Base-by-base conservation (phyloP, 345 rosid species). In the Pistacia vera region DNA sequence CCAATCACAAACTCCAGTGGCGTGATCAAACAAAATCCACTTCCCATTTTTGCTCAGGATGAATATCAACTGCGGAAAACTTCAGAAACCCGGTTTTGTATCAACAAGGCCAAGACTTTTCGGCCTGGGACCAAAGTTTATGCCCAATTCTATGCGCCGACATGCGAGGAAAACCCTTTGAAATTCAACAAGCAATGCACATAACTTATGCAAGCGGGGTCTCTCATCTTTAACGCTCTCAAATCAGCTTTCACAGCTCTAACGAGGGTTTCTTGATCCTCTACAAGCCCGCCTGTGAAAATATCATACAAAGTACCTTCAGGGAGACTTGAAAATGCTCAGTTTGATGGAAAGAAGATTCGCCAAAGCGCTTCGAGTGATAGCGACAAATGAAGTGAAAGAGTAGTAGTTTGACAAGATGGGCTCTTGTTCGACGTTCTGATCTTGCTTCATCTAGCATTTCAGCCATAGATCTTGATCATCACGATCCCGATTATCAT, bases 21-120 rank as follows among this genome's bases (percentile, higher is more conserved):
- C 98, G 51, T 95, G 98, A 61, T 95, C 98, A 2, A 95, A 83
- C 73, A 96, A 78, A 18, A 96, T 81, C 77, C 98, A 0, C 77
- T 70, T 35, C 98, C 98, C 5, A 96, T 88, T 75, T 76, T 84
- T 2, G 98, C 98, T 1, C 99, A 1, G 98, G 99, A 83, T 96
- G 99, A 58, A 96, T 92, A 76, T 96, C 98, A 17, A 92, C 96
- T 0, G 90, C 89, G n/a, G n/a, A 92, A 93, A 48, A 89, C 88
- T 58, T 90, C 97, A 0, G 92, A 89, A 1, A 86, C 97, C 74
- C 97, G 81, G 77, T 86, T 95, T 75, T 95, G 97, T 6, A 93
- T 90, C 81, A 96, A 17, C 60, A 96, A 64, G 18, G 98, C 97
- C 17, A 95, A 46, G 18, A 85, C 70, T 48, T 84, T 69, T 55